These are phyloP conservation scores for Posidonia australis DNA, from an alignment of 106 monocot genomes.

Conservation along the genomic window DNA sequence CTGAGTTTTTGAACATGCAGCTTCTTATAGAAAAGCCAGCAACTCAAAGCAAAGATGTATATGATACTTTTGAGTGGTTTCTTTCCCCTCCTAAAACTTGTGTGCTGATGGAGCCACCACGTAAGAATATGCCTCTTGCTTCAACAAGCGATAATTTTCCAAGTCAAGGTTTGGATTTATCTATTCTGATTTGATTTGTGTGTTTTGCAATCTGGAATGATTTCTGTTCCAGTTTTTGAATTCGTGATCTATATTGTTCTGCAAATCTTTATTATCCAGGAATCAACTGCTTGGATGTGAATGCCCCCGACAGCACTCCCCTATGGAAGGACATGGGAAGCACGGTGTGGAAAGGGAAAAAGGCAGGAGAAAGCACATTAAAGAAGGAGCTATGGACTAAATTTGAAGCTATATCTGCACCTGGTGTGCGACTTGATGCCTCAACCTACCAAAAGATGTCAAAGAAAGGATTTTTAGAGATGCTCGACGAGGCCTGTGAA, in stretches of 20 bases:
- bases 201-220: background rate
- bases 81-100: conserved; percentile 80
- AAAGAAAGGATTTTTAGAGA: conserved; percentile 68
- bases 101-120: conserved; percentile 50
- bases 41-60: conserved; percentile 20
- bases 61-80: conserved; percentile 74
- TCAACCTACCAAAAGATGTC: conserved; percentile 28
- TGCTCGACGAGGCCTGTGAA: conserved; percentile 73
- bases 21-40: conserved; percentile 10
- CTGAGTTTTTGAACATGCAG: conserved; percentile 24
- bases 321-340: conserved; percentile 30
- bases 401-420: conserved; percentile 58
- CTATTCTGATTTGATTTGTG: background rate
- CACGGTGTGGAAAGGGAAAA: conserved; percentile 27
- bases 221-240: background rate
- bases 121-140: conserved; percentile 21
- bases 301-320: conserved; percentile 25
- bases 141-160: conserved; percentile 4
- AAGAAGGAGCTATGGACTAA: conserved; percentile 87
- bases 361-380: conserved; percentile 64
- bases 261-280: conserved; percentile 3
- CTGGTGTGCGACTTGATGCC: conserved; percentile 27
- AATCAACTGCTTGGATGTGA: background rate
- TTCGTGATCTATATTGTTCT: background rate
- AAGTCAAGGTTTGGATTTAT: background rate